phyloP scores from a whole-genome alignment of 2,329 filamentous ascomycete genomes.

The Phialemonium atrogriseum region DNA sequence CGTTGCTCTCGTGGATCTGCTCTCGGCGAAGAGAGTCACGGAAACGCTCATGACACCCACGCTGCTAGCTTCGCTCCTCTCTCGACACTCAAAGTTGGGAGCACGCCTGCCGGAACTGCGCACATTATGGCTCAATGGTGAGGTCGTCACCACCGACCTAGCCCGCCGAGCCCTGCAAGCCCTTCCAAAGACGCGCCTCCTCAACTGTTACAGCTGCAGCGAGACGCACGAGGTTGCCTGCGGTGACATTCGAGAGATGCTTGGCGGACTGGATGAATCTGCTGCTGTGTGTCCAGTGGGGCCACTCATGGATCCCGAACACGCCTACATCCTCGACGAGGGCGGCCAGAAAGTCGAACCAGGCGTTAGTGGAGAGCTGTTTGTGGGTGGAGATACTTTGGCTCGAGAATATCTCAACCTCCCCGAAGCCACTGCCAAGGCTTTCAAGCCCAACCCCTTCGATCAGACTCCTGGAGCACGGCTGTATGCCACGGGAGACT shows the following conservation, averaged over 20 bases:
- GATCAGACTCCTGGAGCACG: conserved; percentile 48
- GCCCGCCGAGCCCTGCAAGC: conserved; percentile 59
- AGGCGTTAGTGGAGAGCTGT: conserved; percentile 64
- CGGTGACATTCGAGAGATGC: conserved; percentile 62
- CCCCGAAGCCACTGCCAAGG: conserved; percentile 67
- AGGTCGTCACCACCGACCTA: conserved; percentile 73
- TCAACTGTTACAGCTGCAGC: conserved; percentile 77
- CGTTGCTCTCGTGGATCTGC: conserved; percentile 61
- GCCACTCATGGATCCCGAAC: conserved; percentile 55
- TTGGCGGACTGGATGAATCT: conserved; percentile 49
- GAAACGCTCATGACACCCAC: conserved; percentile 82
- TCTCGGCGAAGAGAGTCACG: conserved; percentile 58
- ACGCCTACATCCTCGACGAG: conserved; percentile 67
- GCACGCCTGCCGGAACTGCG: conserved; percentile 55
- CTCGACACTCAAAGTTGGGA: conserved; percentile 58
- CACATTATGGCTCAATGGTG: conserved; percentile 73
- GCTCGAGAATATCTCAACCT: conserved; percentile 72
- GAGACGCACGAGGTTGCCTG: conserved; percentile 76
- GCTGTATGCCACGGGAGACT: conserved; percentile 70
- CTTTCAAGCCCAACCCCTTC: conserved; percentile 62
- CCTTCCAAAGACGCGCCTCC: conserved; percentile 58
- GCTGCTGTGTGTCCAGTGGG: conserved; percentile 66
- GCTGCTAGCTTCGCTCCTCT: conserved; percentile 64
- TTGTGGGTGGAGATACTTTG: conserved; percentile 63
- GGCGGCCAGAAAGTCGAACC: conserved; percentile 53